A percentile compares a stretch with the other conserved stretches of the same genome.
phyloP scores from a whole-genome alignment of 345 rosid genomes.

The Moricandia moricandioides region DNA sequence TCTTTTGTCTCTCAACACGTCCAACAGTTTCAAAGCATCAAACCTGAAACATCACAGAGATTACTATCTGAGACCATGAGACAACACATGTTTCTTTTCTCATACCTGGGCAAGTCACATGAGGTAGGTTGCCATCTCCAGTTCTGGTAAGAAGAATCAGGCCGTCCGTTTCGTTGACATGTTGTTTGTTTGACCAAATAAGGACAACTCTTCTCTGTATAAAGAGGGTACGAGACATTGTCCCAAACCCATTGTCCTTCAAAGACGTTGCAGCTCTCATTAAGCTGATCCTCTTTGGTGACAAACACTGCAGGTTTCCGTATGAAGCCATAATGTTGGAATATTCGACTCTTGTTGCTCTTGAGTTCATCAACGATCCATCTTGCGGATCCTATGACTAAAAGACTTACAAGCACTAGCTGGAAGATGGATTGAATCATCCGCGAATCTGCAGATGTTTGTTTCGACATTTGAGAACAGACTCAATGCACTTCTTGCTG shows the following conservation, averaged over 20 bases:
- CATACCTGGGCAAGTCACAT: conserved; percentile 72
- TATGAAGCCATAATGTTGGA: conserved; percentile 32
- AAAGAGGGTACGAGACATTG: conserved; percentile 68
- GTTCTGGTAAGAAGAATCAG: conserved; percentile 71
- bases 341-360: conserved; percentile 43
- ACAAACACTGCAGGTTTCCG: conserved; percentile 47
- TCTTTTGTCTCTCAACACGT: conserved; percentile 67
- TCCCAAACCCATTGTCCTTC: conserved; percentile 92
- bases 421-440: conserved; percentile 57
- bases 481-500: not conserved
- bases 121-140: conserved; percentile 88
- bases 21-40: conserved; percentile 71
- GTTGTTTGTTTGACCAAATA: conserved; percentile 86
- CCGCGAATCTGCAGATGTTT: conserved; percentile 43
- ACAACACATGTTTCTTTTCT: not conserved
- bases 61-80: conserved; percentile 5
- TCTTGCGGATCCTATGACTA: conserved; percentile 52
- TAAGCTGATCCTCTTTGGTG: conserved; percentile 49
- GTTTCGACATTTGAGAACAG: conserved; percentile 40
- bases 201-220: conserved; percentile 77
- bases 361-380: conserved; percentile 56
- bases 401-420: conserved; percentile 47
- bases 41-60: conserved; percentile 50
- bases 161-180: conserved; percentile 72
- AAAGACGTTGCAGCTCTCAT: conserved; percentile 66